A percentile compares a stretch with the other conserved stretches of the same genome.
phyloP scores from a whole-genome alignment of 495 filamentous ascomycete genomes.

The Endocarpon pusillum region DNA sequence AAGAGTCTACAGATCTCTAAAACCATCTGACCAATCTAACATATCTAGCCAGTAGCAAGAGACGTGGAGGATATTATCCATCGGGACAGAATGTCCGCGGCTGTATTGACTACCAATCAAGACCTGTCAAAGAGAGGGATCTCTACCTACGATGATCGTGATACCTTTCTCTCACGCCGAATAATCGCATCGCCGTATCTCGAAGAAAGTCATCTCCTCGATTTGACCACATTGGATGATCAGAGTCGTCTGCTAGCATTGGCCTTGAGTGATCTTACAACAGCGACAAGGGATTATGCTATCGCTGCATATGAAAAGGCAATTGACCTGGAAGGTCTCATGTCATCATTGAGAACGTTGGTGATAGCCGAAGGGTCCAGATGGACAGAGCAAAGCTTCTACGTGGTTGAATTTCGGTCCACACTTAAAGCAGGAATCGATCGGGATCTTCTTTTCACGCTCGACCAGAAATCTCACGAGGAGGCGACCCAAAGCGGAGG shows the following conservation, averaged over 20 bases:
- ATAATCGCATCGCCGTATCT: slow-evolving; percentile 64
- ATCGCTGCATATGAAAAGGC: slow-evolving; percentile 53
- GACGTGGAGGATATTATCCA: too few species aligned
- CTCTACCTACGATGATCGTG: too few species aligned
- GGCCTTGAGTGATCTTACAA: slow-evolving; percentile 44
- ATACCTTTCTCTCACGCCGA: too few species aligned
- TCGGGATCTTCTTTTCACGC: slow-evolving; percentile 38
- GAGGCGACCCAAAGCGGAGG: slow-evolving; percentile 66
- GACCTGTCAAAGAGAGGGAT: too few species aligned
- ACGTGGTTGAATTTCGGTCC: slow-evolving; percentile 69
- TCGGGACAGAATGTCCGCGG: too few species aligned
- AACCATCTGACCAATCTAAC: too few species aligned
- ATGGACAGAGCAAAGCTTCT: slow-evolving; percentile 54
- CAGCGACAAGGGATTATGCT: slow-evolving; percentile 53
- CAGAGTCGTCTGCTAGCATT: slow-evolving; percentile 52
- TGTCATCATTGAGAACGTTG: slow-evolving; percentile 31
- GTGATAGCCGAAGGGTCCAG: slow-evolving; percentile 24
- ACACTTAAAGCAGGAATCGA: slow-evolving; percentile 43
- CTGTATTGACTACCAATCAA: too few species aligned
- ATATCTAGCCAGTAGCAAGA: too few species aligned
- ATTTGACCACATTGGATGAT: slow-evolving; percentile 43
- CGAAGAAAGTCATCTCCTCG: slow-evolving; percentile 46
- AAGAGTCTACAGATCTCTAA: too few species aligned
- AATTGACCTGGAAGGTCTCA: slow-evolving; percentile 61
- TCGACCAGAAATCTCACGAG: slow-evolving; percentile 60